phyloP scores from a whole-genome alignment of 345 rosid genomes.

The Lepidium sativum region DNA sequence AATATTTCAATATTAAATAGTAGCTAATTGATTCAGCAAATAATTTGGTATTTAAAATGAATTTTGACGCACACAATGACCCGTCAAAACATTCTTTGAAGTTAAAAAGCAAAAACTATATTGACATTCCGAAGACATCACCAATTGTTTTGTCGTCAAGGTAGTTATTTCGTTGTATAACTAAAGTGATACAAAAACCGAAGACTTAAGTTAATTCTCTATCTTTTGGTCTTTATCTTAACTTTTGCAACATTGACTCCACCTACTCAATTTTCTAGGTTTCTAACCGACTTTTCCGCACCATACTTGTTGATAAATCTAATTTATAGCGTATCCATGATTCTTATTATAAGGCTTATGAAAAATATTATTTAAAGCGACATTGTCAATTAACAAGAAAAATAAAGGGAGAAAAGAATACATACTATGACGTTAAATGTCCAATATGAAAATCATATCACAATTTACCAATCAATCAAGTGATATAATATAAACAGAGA shows the following conservation, averaged over 20 bases:
- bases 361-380: background rate
- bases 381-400: too few relatives aligned
- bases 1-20: background rate
- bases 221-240: slow-evolving; percentile 15
- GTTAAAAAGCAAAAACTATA: background rate
- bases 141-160: background rate
- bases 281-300: slow-evolving; percentile 12
- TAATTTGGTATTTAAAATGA: background rate
- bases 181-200: background rate
- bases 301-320: background rate
- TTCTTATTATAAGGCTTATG: background rate
- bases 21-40: background rate
- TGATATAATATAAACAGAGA: background rate
- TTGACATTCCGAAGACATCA: slow-evolving; percentile 19
- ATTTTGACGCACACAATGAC: background rate
- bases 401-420: too few relatives aligned
- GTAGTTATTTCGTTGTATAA: background rate
- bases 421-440: background rate
- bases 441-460: background rate
- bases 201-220: background rate
- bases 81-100: slow-evolving; percentile 6
- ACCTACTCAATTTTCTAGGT: slow-evolving; percentile 10
- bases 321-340: background rate
- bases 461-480: background rate
- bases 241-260: slow-evolving; percentile 16